Percentiles rank a stretch among this genome's conserved stretches.
These are phyloP conservation scores for Termitomyces sp. DNA, from an alignment of 768 basidiomycete genomes.

Conservation along the genomic window DNA sequence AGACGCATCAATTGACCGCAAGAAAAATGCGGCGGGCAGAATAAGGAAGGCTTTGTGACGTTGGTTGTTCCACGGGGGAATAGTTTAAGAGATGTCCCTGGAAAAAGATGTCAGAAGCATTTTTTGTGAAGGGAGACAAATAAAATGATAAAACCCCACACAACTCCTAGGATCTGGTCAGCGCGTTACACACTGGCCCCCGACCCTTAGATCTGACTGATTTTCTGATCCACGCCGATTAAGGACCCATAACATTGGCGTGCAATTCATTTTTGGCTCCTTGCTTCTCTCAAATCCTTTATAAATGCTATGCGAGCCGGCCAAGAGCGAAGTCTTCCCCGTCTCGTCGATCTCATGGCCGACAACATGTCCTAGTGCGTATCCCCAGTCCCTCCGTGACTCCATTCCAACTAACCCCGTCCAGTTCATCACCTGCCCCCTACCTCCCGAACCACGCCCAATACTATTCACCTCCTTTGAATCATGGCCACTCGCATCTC, in stretches of 20 bases:
- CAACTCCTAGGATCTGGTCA: slow-evolving; percentile 40
- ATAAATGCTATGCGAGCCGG: slow-evolving; percentile 48
- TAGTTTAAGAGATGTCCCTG: slow-evolving; percentile 29
- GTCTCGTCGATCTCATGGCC: slow-evolving; percentile 41
- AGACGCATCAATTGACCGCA: slow-evolving; percentile 16
- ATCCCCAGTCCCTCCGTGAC: slow-evolving; percentile 9
- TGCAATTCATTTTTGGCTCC: slow-evolving; percentile 37
- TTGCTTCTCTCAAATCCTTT: slow-evolving; percentile 35
- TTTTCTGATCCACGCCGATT: slow-evolving; percentile 54
- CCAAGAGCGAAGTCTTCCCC: slow-evolving; percentile 30
- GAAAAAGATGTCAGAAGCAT: slow-evolving; percentile 31
- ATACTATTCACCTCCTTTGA: slow-evolving; percentile 33
- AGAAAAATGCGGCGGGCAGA: slow-evolving; percentile 6
- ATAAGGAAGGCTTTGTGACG: slow-evolving; percentile 7
- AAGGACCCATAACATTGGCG: slow-evolving; percentile 35
- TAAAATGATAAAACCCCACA: slow-evolving; percentile 38
- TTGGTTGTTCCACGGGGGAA: slow-evolving; percentile 21
- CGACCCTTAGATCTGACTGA: slow-evolving; percentile 71
- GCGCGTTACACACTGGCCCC: slow-evolving; percentile 36
- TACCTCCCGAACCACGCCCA: slow-evolving; percentile 36
- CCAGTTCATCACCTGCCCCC: slow-evolving; percentile 27
- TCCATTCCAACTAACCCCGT: slow-evolving; percentile 23
- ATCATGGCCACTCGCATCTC: slow-evolving; percentile 44
- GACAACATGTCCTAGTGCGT: slow-evolving; percentile 55
- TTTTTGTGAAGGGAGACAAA: slow-evolving; percentile 28